These are phyloP conservation scores for Neospora caninum DNA, from an alignment of 169 alveolate species.

Conservation along the genomic window DNA sequence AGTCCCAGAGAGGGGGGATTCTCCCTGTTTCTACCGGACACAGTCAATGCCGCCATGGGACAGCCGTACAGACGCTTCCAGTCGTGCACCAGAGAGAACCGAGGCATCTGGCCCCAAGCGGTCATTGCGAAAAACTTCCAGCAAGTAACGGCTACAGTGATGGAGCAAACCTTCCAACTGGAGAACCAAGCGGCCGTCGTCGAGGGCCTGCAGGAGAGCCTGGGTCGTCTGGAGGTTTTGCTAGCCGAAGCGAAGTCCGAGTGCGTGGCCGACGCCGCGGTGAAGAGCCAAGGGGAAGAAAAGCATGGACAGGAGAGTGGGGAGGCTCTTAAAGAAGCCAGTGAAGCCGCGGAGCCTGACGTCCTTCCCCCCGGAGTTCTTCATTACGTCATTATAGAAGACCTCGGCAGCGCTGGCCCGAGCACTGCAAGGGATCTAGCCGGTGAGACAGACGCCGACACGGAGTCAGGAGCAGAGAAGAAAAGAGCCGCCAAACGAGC, in stretches of 20 bases:
- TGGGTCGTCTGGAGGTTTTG: neutral
- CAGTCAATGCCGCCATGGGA: neutral
- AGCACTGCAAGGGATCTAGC: no score
- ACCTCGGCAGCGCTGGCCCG: neutral
- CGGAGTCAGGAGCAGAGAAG: no score
- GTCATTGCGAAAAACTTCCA: constrained; percentile 4
- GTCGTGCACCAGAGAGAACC: neutral
- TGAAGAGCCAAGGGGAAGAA: no score
- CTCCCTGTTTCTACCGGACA: neutral
- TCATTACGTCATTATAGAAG: neutral
- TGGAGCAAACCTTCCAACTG: neutral
- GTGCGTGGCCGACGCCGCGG: neutral
- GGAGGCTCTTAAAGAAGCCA: no score
- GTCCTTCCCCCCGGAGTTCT: neutral
- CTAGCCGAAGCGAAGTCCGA: neutral
- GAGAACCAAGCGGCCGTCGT: neutral
- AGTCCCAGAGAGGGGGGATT: neutral
- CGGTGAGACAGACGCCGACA: no score
- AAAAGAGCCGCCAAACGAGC: no score
- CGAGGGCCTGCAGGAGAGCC: neutral
- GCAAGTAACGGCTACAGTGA: neutral
- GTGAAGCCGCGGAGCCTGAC: neutral
- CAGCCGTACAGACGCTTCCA: neutral
- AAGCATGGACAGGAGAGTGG: no score
- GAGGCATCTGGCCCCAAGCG: constrained; percentile 19